Conservation (phyloP, 176 grass and related monocot species). For the Aegilops speltoides region DNA sequence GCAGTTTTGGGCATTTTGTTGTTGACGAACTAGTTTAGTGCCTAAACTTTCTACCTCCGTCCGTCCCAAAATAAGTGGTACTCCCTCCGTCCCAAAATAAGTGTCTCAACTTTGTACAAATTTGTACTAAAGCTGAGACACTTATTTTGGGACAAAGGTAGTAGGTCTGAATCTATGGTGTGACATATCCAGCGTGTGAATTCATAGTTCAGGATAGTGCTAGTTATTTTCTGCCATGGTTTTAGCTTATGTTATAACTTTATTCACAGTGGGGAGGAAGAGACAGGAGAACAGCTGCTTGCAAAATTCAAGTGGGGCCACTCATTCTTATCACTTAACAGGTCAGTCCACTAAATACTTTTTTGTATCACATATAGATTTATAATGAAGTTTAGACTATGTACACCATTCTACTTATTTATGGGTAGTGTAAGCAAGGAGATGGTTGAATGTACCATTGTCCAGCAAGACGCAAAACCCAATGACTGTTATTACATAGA, state of each 20-base stretch:
- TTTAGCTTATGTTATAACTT: slow-evolving; percentile 22
- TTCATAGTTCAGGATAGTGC: neutral
- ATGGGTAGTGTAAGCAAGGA: neutral
- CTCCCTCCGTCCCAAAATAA: no score
- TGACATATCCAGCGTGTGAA: neutral
- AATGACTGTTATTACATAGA: neutral
- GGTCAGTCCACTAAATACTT: slow-evolving; percentile 37
- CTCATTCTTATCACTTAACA: slow-evolving; percentile 93
- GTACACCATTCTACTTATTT: neutral
- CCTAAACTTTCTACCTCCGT: neutral
- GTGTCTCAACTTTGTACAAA: no score
- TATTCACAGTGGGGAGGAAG: slow-evolving; percentile 76
- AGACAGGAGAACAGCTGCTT: slow-evolving; percentile 66
- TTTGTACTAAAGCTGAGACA: no score
- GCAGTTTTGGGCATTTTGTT: neutral
- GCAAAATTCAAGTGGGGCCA: slow-evolving; percentile 98
- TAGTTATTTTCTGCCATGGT: neutral
- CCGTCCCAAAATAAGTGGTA: no score
- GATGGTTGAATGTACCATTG: neutral
- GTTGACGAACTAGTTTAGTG: neutral
- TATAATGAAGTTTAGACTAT: neutral
- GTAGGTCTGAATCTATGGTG: neutral
- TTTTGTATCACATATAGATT: neutral
- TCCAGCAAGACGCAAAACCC: neutral
- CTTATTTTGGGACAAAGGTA: no score